A percentile compares a stretch with the other conserved stretches of the same genome.
phyloP scores from a whole-genome alignment of 331 rosid species.

The Malus hybrid region DNA sequence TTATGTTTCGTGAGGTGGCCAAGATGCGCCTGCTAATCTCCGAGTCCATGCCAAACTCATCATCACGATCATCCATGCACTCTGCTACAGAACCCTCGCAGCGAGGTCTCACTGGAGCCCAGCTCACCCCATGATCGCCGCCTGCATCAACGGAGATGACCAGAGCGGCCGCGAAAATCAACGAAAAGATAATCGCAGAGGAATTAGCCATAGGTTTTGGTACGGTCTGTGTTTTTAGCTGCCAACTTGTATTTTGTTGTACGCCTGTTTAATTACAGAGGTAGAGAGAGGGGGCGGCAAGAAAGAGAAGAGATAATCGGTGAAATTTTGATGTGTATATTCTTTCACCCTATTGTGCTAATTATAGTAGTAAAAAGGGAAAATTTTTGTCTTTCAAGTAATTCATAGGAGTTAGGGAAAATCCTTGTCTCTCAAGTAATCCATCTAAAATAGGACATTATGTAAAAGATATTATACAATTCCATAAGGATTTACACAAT shows the following conservation, averaged over 20 bases:
- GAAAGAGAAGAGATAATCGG: constrained; percentile 3
- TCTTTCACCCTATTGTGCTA: too few species aligned
- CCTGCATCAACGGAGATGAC: constrained; percentile 10
- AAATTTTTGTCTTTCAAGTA: too few species aligned
- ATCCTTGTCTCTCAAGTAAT: too few species aligned
- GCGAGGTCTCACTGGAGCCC: constrained; percentile 23
- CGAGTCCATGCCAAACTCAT: constrained; percentile 43
- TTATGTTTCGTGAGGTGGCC: constrained; percentile 69
- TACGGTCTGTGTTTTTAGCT: constrained; percentile 12
- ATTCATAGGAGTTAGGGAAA: too few species aligned
- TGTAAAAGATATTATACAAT: too few species aligned
- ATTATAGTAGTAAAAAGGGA: too few species aligned
- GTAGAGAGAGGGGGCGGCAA: not conserved
- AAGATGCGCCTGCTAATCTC: constrained; percentile 68
- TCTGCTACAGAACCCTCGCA: constrained; percentile 64
- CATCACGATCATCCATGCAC: constrained; percentile 35
- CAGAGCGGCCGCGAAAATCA: constrained; percentile 22
- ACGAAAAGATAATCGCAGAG: constrained; percentile 7
- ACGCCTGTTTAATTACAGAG: too few species aligned
- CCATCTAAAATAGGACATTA: too few species aligned
- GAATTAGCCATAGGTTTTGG: constrained; percentile 32
- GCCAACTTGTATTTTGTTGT: constrained; percentile 20
- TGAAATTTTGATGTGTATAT: too few species aligned
- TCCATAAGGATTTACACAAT: too few species aligned
- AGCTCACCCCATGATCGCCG: constrained; percentile 21